These are phyloP conservation scores for Aegle marmelos DNA, from an alignment of 345 rosid species.

Conservation along the genomic window DNA sequence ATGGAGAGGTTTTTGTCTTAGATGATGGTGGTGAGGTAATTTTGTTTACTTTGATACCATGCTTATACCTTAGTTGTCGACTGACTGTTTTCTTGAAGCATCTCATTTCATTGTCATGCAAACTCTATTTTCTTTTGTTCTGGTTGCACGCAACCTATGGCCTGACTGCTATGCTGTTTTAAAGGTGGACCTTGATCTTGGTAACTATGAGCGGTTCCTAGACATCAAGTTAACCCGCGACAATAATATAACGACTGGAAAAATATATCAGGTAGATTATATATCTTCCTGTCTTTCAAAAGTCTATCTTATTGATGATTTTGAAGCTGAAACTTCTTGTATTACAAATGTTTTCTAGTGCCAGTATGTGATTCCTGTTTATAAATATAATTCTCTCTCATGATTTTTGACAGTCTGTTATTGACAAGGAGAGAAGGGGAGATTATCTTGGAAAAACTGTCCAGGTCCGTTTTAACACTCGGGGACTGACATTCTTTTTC, in stretches of 20 bases:
- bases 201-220: constrained; percentile 77
- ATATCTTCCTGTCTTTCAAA: background rate
- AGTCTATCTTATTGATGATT: background rate
- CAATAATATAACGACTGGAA: constrained; percentile 82
- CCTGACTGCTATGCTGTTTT: constrained; percentile 16
- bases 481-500: background rate
- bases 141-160: background rate
- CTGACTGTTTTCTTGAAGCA: background rate
- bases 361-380: background rate
- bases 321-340: background rate
- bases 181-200: constrained; percentile 86
- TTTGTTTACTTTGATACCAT: background rate
- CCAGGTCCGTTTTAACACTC: constrained; percentile 52
- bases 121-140: background rate
- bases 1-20: constrained; percentile 80
- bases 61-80: background rate
- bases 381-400: constrained; percentile 4
- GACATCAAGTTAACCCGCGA: constrained; percentile 71
- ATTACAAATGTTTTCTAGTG: background rate
- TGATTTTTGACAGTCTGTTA: constrained; percentile 55
- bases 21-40: constrained; percentile 88
- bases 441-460: constrained; percentile 98
- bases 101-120: background rate
- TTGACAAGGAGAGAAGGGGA: constrained; percentile 87
- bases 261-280: constrained; percentile 67